Percentiles rank a stretch among this genome's conserved stretches.
Evolutionary conservation across 306 rosid genomes (phyloP).

Genomic region (Prunus davidiana): DNA sequence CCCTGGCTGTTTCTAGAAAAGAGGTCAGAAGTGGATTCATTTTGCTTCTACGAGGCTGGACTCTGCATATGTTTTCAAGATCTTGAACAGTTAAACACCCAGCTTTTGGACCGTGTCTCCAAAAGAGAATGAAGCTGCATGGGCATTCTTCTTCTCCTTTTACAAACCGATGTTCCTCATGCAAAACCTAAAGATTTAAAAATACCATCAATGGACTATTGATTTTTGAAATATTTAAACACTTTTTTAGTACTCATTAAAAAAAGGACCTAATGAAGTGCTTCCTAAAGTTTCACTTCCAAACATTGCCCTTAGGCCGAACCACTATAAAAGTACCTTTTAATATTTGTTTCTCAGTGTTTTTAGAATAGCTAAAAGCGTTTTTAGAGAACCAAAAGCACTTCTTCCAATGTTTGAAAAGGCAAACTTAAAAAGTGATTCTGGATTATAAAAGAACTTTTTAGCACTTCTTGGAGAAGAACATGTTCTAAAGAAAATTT

Average conservation of each 20-base stretch:
- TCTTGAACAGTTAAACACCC: conserved; percentile 22
- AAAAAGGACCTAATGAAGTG: neutral
- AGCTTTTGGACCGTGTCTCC: conserved; percentile 66
- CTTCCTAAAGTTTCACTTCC: neutral
- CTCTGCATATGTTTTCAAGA: conserved; percentile 46
- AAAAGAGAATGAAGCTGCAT: conserved; percentile 48
- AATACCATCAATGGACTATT: neutral
- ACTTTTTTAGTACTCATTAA: neutral
- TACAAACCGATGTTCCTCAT: conserved; percentile 33
- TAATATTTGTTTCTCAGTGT: too few relatives aligned
- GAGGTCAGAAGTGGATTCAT: conserved; percentile 41
- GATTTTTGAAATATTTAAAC: neutral
- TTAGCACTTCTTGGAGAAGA: too few relatives aligned
- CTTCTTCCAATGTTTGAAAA: too few relatives aligned
- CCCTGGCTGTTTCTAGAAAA: conserved; percentile 39
- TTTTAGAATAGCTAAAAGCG: too few relatives aligned
- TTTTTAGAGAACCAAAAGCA: too few relatives aligned
- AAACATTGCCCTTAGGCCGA: neutral
- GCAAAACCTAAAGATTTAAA: conserved; percentile 40
- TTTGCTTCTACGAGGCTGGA: conserved; percentile 29
- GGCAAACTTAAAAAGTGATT: too few relatives aligned
- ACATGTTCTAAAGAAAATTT: too few relatives aligned
- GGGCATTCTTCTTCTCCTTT: conserved; percentile 50
- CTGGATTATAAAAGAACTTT: too few relatives aligned
- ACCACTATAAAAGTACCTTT: neutral